Base-by-base conservation (phyloP, 2,329 filamentous ascomycete genomes). In the Fusarium anguioides region DNA sequence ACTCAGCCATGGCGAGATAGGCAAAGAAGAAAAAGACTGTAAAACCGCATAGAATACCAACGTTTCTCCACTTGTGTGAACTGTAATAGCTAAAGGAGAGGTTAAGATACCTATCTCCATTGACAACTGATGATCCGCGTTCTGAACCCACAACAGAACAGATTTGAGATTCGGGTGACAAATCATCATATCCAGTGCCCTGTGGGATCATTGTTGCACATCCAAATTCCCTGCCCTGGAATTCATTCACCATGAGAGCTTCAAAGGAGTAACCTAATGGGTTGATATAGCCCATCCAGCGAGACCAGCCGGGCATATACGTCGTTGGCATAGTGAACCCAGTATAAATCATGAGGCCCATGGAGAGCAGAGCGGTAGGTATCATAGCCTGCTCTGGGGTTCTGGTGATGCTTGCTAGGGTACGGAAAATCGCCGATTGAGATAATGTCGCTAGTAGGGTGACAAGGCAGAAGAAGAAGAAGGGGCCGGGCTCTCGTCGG, bases 31-130 rank as follows among this genome's bases (percentile, higher is more conserved):
- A 91, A 60, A 84, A 86, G 37, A 90, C 71, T 52, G 89, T 77
- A 76, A 92, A 91, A 0, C 75, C 89, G 17, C 88, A 76, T 3
- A 92, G 75, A 57, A 93, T 90, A 4, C 89, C 90, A 54, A 91
- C 83, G 71, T 93, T 92, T 64, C 68, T 63, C 88, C 88, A 91
- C 6, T 85, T 79, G 68, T 91, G 83, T 0, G 79, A 78, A 60
- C 84, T 84, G 20, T 77, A 81, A 73, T 91, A 91, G 8, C 77
- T 71, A 69, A 86, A 91, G 46, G 81, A 83, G 3, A 79, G 73
- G 12, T 78, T 73, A 15, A 91, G 86, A 70, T 86, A 92, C 2
- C 81, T 78, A 51, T 90, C 87, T 5, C 90, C 89, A 27, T 79
- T 84, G 4, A 92, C 85, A 1, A 79, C 82, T 4, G 72, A 69